Evolutionary conservation across 1,139 yeast genomes (phyloP).

Genomic region (Geotrichum klebahnii): DNA sequence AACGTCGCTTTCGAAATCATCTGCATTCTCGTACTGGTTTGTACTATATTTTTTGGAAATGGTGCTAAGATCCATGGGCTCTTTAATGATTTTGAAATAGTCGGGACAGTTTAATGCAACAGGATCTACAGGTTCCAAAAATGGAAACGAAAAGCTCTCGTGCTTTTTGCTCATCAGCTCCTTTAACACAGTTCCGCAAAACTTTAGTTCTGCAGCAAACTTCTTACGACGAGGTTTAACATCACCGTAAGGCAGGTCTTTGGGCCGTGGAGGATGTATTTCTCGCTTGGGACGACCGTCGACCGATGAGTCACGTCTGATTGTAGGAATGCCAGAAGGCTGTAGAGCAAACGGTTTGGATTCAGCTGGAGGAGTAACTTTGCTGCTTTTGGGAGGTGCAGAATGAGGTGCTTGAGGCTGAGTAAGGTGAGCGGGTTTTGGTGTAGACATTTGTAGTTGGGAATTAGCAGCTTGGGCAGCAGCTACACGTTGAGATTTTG

Average conservation of each 20-base stretch:
- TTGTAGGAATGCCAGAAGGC: constrained; percentile 50
- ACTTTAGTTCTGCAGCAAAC: constrained; percentile 82
- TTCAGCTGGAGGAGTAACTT: constrained; percentile 28
- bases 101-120: constrained; percentile 90
- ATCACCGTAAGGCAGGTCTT: constrained; percentile 81
- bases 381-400: constrained; percentile 18
- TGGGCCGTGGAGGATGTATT: constrained; percentile 93
- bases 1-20: constrained; percentile 79
- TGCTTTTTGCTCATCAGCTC: constrained; percentile 82
- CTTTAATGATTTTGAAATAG: constrained; percentile 75
- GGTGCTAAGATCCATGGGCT: constrained; percentile 94
- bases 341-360: constrained; percentile 38
- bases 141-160: constrained; percentile 81
- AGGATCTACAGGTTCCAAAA: constrained; percentile 90
- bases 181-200: constrained; percentile 75
- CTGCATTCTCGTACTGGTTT: constrained; percentile 84
- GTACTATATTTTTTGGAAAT: constrained; percentile 73
- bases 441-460: constrained; percentile 5
- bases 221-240: constrained; percentile 85
- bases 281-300: constrained; percentile 87
- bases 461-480: constrained; percentile 27
- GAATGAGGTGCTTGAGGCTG: constrained; percentile 18
- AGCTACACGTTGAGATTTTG: constrained; percentile 32
- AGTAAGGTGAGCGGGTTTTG: neutral
- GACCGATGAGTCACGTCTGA: constrained; percentile 60